phyloP scores from a whole-genome alignment of 352 stramenopile genomes.

The Globisporangium solare region DNA sequence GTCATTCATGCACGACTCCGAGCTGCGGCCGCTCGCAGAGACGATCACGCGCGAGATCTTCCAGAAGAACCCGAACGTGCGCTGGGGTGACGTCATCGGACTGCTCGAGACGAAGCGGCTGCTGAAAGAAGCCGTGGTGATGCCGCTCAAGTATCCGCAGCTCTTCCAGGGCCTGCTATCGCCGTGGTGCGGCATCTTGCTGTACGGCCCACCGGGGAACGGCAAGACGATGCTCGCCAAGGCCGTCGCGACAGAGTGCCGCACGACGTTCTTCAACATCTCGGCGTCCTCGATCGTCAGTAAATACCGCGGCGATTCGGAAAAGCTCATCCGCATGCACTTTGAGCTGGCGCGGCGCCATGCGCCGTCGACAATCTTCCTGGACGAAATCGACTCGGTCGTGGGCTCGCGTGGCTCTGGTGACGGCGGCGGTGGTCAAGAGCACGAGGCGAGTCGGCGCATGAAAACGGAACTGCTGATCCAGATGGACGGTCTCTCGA shows the following conservation, averaged over 20 bases:
- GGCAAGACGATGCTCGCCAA: conserved; percentile 89
- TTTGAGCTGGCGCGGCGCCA: conserved; percentile 82
- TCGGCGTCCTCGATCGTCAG: conserved; percentile 84
- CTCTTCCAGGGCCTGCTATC: conserved; percentile 91
- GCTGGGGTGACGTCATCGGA: conserved; percentile 88
- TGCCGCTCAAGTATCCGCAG: conserved; percentile 93
- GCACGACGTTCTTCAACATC: conserved; percentile 88
- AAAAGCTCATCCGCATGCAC: conserved; percentile 84
- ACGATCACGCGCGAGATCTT: conserved; percentile 92
- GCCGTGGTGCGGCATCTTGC: conserved; percentile 87
- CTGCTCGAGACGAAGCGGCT: conserved; percentile 91
- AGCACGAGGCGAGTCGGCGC: conserved; percentile 79
- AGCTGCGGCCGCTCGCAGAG: conserved; percentile 82
- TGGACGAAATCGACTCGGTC: conserved; percentile 88
- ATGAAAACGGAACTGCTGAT: conserved; percentile 89
- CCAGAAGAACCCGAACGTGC: conserved; percentile 85
- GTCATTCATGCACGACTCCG: conserved; percentile 78
- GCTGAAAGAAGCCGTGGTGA: conserved; percentile 93
- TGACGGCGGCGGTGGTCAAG: conserved; percentile 53
- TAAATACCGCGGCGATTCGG: conserved; percentile 82
- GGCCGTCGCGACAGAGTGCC: conserved; percentile 79
- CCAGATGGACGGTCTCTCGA: conserved; percentile 81
- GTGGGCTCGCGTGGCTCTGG: conserved; percentile 80
- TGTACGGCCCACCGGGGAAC: conserved; percentile 83
- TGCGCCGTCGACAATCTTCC: conserved; percentile 81